These are phyloP conservation scores for Talaromyces amestolkiae DNA, from an alignment of 2,329 filamentous ascomycete species.

Conservation along the genomic window DNA sequence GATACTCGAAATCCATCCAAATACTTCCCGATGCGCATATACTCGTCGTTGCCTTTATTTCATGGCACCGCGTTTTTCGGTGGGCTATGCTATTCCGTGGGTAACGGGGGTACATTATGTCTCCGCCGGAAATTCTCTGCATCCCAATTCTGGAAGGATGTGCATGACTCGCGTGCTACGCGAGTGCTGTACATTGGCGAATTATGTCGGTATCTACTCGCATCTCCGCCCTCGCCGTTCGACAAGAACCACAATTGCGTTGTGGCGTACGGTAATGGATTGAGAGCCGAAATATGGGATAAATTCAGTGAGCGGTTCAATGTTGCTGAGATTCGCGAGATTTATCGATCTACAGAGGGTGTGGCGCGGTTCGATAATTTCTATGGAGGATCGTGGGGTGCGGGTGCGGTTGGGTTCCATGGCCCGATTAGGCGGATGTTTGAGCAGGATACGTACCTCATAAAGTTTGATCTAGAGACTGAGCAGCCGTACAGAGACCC, in stretches of 20 bases:
- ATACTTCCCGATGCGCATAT: conserved; percentile 48
- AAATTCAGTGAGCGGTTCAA: conserved; percentile 55
- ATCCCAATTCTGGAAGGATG: conserved; percentile 47
- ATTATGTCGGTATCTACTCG: conserved; percentile 49
- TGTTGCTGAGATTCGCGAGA: conserved; percentile 48
- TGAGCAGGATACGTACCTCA: conserved; percentile 44
- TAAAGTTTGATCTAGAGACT: conserved; percentile 43
- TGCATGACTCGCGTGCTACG: conserved; percentile 43
- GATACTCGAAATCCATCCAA: conserved; percentile 40
- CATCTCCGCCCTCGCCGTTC: conserved; percentile 44
- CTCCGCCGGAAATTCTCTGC: conserved; percentile 48
- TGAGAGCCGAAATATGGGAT: conserved; percentile 51
- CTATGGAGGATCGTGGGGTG: conserved; percentile 41
- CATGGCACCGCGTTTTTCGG: conserved; percentile 51
- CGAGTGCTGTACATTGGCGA: conserved; percentile 51
- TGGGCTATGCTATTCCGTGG: conserved; percentile 42
- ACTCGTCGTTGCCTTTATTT: conserved; percentile 50
- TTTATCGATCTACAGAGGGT: conserved; percentile 50
- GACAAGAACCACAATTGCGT: conserved; percentile 47
- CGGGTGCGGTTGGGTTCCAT: conserved; percentile 45
- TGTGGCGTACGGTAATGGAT: conserved; percentile 48
- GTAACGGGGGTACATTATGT: conserved; percentile 44
- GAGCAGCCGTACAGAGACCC: conserved; percentile 45
- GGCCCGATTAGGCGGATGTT: conserved; percentile 41
- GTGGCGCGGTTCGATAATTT: conserved; percentile 48